Evolutionary conservation across 2,329 filamentous ascomycete species (phyloP).

Genomic region (Epichloe sibirici): DNA sequence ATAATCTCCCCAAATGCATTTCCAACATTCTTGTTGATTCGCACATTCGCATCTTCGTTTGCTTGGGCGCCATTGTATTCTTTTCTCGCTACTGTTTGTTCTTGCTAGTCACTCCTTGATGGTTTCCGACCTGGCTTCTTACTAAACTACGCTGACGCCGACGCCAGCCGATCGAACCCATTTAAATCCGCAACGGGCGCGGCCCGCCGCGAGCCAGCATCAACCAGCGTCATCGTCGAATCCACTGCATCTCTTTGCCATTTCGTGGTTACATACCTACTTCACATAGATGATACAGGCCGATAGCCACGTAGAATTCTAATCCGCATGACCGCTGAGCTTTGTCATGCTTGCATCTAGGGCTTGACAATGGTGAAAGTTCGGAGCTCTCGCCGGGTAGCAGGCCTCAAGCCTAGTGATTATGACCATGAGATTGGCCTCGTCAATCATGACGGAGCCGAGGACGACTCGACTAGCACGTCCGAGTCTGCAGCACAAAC

Average conservation of each 20-base stretch:
- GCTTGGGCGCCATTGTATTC: neutral
- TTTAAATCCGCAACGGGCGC: neutral
- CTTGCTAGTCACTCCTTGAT: no score
- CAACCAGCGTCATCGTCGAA: neutral
- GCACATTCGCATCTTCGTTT: neutral
- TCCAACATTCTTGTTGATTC: no score
- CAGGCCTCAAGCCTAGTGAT: conserved; percentile 43
- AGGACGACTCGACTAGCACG: conserved; percentile 12
- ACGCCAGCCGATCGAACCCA: neutral
- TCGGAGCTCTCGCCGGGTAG: conserved; percentile 41
- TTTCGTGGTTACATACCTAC: neutral
- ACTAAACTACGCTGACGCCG: neutral
- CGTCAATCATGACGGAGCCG: conserved; percentile 38
- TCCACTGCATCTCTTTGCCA: neutral
- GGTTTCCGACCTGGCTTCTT: no score
- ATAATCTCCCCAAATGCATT: no score
- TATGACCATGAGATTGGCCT: conserved; percentile 63
- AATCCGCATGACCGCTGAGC: neutral
- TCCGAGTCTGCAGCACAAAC: neutral
- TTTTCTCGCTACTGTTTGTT: no score
- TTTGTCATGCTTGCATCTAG: conserved; percentile 11
- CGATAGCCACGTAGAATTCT: neutral
- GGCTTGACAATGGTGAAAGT: conserved; percentile 20
- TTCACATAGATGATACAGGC: neutral
- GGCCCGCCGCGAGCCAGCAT: neutral